These are phyloP conservation scores for Suillus lakei DNA, from an alignment of 768 basidiomycete genomes.

Conservation along the genomic window DNA sequence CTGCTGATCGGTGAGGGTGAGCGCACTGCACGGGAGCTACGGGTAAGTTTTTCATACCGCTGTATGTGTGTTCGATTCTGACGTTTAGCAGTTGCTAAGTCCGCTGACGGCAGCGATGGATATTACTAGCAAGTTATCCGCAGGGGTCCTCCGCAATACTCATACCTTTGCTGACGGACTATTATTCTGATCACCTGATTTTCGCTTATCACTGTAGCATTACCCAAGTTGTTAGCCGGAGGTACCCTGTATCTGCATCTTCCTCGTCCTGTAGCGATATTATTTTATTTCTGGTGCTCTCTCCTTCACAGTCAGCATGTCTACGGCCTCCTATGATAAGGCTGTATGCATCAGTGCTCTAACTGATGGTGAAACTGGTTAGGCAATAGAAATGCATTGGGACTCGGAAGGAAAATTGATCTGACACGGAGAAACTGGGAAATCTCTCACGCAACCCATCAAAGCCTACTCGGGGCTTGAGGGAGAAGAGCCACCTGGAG, in stretches of 20 bases:
- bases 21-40: neutral
- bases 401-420: too few species aligned
- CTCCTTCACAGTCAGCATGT: too few species aligned
- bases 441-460: too few species aligned
- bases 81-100: neutral
- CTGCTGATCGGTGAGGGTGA: neutral
- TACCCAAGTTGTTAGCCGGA: neutral
- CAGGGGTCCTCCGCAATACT: neutral
- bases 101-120: slow-evolving; percentile 9
- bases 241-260: neutral
- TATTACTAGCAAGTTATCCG: slow-evolving; percentile 20
- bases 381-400: too few species aligned
- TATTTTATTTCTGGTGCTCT: neutral
- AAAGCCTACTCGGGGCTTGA: too few species aligned
- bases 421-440: too few species aligned
- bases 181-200: neutral
- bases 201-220: neutral
- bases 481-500: too few species aligned
- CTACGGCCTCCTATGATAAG: too few species aligned
- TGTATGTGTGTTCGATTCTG: neutral
- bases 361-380: too few species aligned
- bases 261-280: neutral
- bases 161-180: neutral
- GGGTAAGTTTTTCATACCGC: slow-evolving; percentile 4
- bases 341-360: too few species aligned